Evolutionary conservation across 371 early-diverging fungal species (phyloP).

Genomic region (Syncephalastrum contaminatum): DNA sequence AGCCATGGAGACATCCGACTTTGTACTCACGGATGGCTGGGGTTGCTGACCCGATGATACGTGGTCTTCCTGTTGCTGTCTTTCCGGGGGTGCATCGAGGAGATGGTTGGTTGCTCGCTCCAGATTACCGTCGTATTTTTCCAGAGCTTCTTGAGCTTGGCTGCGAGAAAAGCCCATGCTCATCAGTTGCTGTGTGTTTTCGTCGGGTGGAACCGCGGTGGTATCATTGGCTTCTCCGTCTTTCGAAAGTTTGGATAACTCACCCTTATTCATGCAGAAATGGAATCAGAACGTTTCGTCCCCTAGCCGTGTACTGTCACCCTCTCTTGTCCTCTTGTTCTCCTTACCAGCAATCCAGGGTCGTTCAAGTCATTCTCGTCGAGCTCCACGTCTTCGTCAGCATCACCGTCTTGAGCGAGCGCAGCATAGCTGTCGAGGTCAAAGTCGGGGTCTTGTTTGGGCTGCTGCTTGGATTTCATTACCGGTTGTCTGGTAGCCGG

Average conservation of each 20-base stretch:
- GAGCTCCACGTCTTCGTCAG: slow-evolving; percentile 38
- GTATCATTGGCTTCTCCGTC: background rate
- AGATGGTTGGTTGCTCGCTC: slow-evolving; percentile 39
- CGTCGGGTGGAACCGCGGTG: background rate
- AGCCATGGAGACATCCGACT: too few species aligned
- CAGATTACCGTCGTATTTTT: slow-evolving; percentile 26
- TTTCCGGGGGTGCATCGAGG: slow-evolving; percentile 21
- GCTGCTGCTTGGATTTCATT: background rate
- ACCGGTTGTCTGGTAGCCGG: background rate
- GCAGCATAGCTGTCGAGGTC: slow-evolving; percentile 41
- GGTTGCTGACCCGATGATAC: too few species aligned
- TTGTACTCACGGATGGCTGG: too few species aligned
- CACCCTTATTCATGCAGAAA: slow-evolving; percentile 17
- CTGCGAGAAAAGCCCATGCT: slow-evolving; percentile 33
- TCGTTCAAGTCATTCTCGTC: slow-evolving; percentile 41
- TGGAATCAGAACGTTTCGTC: background rate
- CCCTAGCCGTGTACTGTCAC: too few species aligned
- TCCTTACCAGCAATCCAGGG: slow-evolving; percentile 37
- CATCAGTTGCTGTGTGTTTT: slow-evolving; percentile 15
- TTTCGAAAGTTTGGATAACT: slow-evolving; percentile 20
- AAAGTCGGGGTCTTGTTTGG: slow-evolving; percentile 15
- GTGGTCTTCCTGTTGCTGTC: background rate
- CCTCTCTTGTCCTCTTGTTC: background rate
- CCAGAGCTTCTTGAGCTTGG: slow-evolving; percentile 28
- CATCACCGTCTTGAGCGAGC: slow-evolving; percentile 33